These are phyloP conservation scores for Hypomyces perniciosus DNA, from an alignment of 2,329 filamentous ascomycete species.

Conservation along the genomic window DNA sequence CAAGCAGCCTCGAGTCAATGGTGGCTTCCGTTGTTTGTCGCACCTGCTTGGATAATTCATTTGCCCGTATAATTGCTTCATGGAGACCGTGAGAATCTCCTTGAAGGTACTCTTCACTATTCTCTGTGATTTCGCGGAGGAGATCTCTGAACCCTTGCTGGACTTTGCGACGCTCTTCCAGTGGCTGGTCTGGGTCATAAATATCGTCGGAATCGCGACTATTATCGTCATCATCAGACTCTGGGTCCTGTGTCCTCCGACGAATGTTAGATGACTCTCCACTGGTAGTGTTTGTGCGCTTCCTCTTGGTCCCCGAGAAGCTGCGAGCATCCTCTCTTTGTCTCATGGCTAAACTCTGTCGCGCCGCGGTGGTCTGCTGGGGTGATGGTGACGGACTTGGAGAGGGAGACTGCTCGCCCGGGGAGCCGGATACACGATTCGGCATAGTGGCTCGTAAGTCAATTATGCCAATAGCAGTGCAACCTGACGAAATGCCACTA, in stretches of 20 bases:
- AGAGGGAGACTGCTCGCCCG: conserved; percentile 18
- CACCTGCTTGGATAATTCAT: conserved; percentile 60
- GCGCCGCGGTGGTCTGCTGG: conserved; percentile 16
- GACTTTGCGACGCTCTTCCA: conserved; percentile 64
- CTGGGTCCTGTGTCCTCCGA: conserved; percentile 14
- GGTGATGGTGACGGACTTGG: conserved; percentile 17
- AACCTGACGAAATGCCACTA: too few species aligned
- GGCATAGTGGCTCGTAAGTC: conserved; percentile 19
- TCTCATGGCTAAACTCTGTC: conserved; percentile 20
- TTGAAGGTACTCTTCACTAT: conserved; percentile 66
- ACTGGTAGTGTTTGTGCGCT: conserved; percentile 23
- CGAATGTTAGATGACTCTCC: conserved; percentile 18
- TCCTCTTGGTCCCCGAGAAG: conserved; percentile 26
- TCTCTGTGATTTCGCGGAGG: conserved; percentile 54
- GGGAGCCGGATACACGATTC: conserved; percentile 17
- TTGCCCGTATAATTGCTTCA: conserved; percentile 59
- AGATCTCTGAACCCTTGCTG: conserved; percentile 66
- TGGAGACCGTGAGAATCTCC: conserved; percentile 59
- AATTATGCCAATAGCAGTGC: too few species aligned
- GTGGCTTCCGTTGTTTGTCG: conserved; percentile 88
- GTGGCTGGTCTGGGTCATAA: conserved; percentile 80
- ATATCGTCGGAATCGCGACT: conserved; percentile 29
- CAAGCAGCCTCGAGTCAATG: conserved; percentile 80
- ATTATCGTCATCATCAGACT: conserved; percentile 13
- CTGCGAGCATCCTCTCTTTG: conserved; percentile 19